A percentile compares a stretch with the other conserved stretches of the same genome.
Evolutionary conservation across 139 green algal genomes (phyloP).

Genomic region (Tetradesmus lagerheimii): DNA sequence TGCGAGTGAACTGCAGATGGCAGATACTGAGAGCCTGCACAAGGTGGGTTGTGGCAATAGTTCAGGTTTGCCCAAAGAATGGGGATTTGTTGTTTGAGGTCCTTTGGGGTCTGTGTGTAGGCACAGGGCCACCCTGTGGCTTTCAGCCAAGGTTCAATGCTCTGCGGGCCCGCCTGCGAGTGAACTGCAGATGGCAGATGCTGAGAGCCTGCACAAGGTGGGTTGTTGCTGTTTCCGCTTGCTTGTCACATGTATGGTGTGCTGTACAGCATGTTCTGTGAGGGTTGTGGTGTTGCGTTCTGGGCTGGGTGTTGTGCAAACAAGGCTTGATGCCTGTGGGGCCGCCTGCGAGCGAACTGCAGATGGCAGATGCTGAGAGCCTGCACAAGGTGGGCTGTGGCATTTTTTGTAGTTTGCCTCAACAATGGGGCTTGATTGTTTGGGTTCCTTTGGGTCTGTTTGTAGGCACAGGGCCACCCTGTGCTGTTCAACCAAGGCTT

Average conservation of each 20-base stretch:
- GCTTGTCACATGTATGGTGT: too few species aligned
- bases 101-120: too few species aligned
- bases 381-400: constrained; percentile 37
- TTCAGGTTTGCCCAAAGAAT: too few species aligned
- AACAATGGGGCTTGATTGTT: too few species aligned
- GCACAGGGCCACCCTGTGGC: too few species aligned
- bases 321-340: constrained; percentile 48
- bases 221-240: not conserved
- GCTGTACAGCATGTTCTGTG: not conserved
- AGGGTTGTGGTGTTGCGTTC: not conserved
- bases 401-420: too few species aligned
- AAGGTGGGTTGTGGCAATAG: not conserved
- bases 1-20: constrained; percentile 49
- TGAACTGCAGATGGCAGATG: constrained; percentile 50
- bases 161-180: constrained; percentile 44
- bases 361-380: constrained; percentile 48
- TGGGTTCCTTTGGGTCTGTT: too few species aligned
- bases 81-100: too few species aligned
- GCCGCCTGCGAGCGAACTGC: constrained; percentile 44
- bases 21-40: constrained; percentile 30
- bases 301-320: constrained; percentile 37
- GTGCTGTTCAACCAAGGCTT: constrained; percentile 41
- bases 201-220: constrained; percentile 47
- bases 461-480: constrained; percentile 38
- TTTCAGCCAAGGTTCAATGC: constrained; percentile 44